Evolutionary conservation across 2,329 filamentous ascomycete species (phyloP).

Genomic region (Plenodomus biglobosus): DNA sequence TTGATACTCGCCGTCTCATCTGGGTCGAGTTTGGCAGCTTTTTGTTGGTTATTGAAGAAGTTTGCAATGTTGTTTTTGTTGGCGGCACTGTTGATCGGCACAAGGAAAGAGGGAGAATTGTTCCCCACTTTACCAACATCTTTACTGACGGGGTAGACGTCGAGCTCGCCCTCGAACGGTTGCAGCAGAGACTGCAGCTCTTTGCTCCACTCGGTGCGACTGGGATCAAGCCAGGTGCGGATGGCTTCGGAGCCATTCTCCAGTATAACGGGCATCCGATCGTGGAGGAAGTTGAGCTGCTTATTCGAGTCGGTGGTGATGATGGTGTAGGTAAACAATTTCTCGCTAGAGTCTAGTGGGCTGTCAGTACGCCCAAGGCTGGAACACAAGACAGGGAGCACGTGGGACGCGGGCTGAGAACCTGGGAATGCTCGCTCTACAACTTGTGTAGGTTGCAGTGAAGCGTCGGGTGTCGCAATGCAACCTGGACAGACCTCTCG

Average conservation of each 20-base stretch:
- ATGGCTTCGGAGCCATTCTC: slow-evolving; percentile 73
- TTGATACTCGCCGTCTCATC: slow-evolving; percentile 17
- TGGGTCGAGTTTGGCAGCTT: slow-evolving; percentile 29
- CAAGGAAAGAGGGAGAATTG: slow-evolving; percentile 78
- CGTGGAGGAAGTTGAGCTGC: slow-evolving; percentile 83
- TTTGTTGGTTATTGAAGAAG: slow-evolving; percentile 71
- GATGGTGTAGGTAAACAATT: slow-evolving; percentile 85
- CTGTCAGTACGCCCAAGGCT: slow-evolving; percentile 25
- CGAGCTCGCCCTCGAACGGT: slow-evolving; percentile 76
- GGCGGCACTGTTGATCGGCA: slow-evolving; percentile 79
- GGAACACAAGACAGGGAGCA: slow-evolving; percentile 19
- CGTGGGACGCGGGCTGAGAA: slow-evolving; percentile 19
- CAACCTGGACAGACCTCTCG: slow-evolving; percentile 3
- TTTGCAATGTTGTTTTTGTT: slow-evolving; percentile 95
- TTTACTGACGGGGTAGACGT: slow-evolving; percentile 81
- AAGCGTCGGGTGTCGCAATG: slow-evolving; percentile 1
- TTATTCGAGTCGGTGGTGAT: slow-evolving; percentile 87
- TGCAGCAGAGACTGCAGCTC: slow-evolving; percentile 78
- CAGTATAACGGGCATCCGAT: slow-evolving; percentile 93
- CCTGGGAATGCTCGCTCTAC: slow-evolving; percentile 17
- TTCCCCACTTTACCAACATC: slow-evolving; percentile 95
- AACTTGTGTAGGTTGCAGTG: slow-evolving; percentile 5
- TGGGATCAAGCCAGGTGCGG: slow-evolving; percentile 76
- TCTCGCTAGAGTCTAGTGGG: slow-evolving; percentile 60
- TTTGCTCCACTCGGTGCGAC: slow-evolving; percentile 68